A percentile compares a stretch with the other conserved stretches of the same genome.
These are phyloP conservation scores for Candida wancherniae DNA, from an alignment of 805 yeast species.

Conservation along the genomic window DNA sequence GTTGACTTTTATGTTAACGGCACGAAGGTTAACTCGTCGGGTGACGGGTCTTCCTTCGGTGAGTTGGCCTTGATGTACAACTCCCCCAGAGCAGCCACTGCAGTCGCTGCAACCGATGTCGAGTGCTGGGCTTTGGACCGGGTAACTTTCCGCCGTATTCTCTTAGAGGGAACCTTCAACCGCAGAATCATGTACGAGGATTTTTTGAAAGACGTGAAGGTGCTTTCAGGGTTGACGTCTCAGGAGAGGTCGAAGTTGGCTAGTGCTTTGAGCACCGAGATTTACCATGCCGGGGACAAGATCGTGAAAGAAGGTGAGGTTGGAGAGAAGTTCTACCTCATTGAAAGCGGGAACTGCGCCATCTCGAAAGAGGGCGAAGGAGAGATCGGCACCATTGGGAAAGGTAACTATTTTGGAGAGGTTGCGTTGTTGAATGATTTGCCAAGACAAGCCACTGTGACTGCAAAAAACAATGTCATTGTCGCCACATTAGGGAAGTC, in stretches of 20 bases:
- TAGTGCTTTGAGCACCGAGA: slow-evolving; percentile 83
- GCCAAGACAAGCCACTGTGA: slow-evolving; percentile 93
- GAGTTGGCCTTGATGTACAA: slow-evolving; percentile 97
- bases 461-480: slow-evolving; percentile 66
- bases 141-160: slow-evolving; percentile 83
- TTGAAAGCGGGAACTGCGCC: slow-evolving; percentile 74
- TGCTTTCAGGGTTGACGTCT: slow-evolving; percentile 63
- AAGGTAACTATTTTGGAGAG: slow-evolving; percentile 96
- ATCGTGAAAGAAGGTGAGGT: slow-evolving; percentile 82
- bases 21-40: slow-evolving; percentile 64
- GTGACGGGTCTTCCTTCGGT: slow-evolving; percentile 89
- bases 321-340: slow-evolving; percentile 43
- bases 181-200: slow-evolving; percentile 88
- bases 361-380: slow-evolving; percentile 63
- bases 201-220: slow-evolving; percentile 81
- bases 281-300: slow-evolving; percentile 62
- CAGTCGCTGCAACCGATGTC: slow-evolving; percentile 61
- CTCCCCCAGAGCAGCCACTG: slow-evolving; percentile 97
- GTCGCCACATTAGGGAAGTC: slow-evolving; percentile 90
- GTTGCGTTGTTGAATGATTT: slow-evolving; percentile 85
- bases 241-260: slow-evolving; percentile 90
- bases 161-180: slow-evolving; percentile 84
- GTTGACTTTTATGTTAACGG: slow-evolving; percentile 79
- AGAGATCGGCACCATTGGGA: slow-evolving; percentile 51
- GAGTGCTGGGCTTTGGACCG: slow-evolving; percentile 87